These are phyloP conservation scores for Zarea fungicola DNA, from an alignment of 2,329 filamentous ascomycete genomes.

Conservation along the genomic window DNA sequence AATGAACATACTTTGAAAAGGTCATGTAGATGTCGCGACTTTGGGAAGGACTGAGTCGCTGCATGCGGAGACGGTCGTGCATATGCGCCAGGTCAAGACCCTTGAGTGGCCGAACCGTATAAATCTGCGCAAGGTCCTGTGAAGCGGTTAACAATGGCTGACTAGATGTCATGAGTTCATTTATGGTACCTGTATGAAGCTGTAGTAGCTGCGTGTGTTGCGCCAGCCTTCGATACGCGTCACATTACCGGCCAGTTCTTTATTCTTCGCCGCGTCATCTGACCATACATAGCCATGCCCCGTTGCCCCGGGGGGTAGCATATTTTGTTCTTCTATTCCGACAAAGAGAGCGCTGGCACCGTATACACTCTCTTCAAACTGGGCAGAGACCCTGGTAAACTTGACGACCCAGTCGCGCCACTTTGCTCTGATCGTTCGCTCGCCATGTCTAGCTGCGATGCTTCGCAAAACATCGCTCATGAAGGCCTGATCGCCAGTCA, in stretches of 20 bases:
- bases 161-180: not conserved
- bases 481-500: slow-evolving; percentile 82
- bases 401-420: slow-evolving; percentile 94
- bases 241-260: slow-evolving; percentile 86
- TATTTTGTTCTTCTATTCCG: slow-evolving; percentile 65
- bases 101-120: slow-evolving; percentile 63
- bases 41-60: slow-evolving; percentile 70
- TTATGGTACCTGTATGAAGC: slow-evolving; percentile 81
- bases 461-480: slow-evolving; percentile 81
- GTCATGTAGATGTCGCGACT: slow-evolving; percentile 82
- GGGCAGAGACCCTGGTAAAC: slow-evolving; percentile 86
- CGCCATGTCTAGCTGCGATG: slow-evolving; percentile 79
- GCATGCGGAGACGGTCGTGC: slow-evolving; percentile 80
- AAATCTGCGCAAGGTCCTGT: slow-evolving; percentile 61
- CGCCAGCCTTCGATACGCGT: slow-evolving; percentile 92
- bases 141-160: slow-evolving; percentile 15
- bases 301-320: slow-evolving; percentile 52
- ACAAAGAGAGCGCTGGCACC: slow-evolving; percentile 87
- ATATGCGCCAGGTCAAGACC: slow-evolving; percentile 86
- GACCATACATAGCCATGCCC: slow-evolving; percentile 96
- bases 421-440: slow-evolving; percentile 84
- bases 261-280: slow-evolving; percentile 72
- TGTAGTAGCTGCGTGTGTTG: slow-evolving; percentile 91
- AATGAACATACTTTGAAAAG: slow-evolving; percentile 67
- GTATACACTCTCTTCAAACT: slow-evolving; percentile 94